A percentile compares a stretch with the other conserved stretches of the same genome.
Evolutionary conservation across 805 yeast species (phyloP).

Genomic region (Huiozyma sinensis): DNA sequence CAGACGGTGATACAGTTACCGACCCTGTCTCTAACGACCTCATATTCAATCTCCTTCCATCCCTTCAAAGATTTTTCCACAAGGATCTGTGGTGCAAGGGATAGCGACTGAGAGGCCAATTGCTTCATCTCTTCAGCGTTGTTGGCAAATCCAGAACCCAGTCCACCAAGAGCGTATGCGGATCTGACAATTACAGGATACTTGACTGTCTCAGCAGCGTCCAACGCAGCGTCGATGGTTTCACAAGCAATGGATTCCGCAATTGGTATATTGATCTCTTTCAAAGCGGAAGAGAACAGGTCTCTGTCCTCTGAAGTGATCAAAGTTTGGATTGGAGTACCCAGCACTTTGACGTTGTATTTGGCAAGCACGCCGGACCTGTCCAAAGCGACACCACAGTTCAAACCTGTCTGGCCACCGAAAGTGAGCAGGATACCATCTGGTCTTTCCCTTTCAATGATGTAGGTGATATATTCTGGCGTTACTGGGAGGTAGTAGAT

Average conservation of each 20-base stretch:
- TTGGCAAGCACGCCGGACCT: conserved; percentile 90
- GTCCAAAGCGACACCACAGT: conserved; percentile 90
- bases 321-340: conserved; percentile 93
- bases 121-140: conserved; percentile 74
- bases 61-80: conserved; percentile 97
- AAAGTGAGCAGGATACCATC: conserved; percentile 93
- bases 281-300: conserved; percentile 85
- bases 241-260: conserved; percentile 96
- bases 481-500: conserved; percentile 94
- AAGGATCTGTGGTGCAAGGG: conserved; percentile 86
- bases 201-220: conserved; percentile 81
- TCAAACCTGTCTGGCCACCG: conserved; percentile 97
- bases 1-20: conserved; percentile 98
- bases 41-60: conserved; percentile 98
- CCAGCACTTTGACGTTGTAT: conserved; percentile 86
- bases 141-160: conserved; percentile 94
- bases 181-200: conserved; percentile 96
- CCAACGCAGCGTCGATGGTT: conserved; percentile 81
- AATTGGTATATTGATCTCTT: conserved; percentile 89
- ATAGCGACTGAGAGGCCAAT: conserved; percentile 79
- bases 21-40: conserved; percentile 92
- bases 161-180: conserved; percentile 94
- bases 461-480: conserved; percentile 88
- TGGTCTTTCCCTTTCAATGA: conserved; percentile 91
- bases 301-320: conserved; percentile 98